Evolutionary conservation across 2,329 filamentous ascomycete species (phyloP).

Genomic region (Ceratocystis variospora): DNA sequence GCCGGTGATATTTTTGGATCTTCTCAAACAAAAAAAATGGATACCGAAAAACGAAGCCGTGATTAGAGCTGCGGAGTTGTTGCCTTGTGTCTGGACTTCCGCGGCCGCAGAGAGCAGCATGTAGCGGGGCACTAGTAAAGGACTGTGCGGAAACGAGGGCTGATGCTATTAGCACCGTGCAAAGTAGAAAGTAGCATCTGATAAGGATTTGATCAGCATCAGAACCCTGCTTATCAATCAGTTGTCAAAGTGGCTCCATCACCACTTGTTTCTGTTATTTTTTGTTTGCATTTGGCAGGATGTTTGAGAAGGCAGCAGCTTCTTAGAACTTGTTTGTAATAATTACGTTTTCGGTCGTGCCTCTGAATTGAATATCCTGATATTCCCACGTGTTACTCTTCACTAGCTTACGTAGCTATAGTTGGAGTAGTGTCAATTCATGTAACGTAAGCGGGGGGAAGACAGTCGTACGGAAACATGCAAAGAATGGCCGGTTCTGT

Average conservation of each 20-base stretch:
- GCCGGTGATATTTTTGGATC: background rate
- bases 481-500: background rate
- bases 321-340: no score
- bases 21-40: background rate
- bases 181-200: background rate
- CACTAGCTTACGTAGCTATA: background rate
- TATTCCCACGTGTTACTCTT: no score
- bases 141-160: constrained; percentile 1
- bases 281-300: background rate
- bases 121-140: constrained; percentile 9
- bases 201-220: background rate
- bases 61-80: background rate
- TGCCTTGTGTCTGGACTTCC: background rate
- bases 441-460: background rate
- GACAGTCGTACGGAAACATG: background rate
- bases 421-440: background rate
- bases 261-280: background rate
- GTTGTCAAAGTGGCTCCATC: background rate
- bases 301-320: no score
- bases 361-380: no score
- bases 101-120: background rate
- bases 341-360: no score
- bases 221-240: constrained; percentile 6
- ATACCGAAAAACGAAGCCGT: background rate
- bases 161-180: background rate